Evolutionary conservation across 495 filamentous ascomycete species (phyloP).

Genomic region (Neurospora tetraspora): DNA sequence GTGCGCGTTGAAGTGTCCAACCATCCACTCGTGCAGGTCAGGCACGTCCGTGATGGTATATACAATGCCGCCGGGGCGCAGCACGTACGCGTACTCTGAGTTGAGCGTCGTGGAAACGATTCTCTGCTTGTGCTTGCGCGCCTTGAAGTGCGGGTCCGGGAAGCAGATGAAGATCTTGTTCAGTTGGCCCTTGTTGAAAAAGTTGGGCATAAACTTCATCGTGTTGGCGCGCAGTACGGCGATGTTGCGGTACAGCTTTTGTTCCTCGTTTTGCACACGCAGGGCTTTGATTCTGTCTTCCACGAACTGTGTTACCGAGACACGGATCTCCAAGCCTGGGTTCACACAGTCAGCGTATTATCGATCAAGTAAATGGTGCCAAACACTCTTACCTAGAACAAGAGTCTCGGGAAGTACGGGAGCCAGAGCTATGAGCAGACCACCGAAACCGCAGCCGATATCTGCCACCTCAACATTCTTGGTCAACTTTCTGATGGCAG

Average conservation of each 20-base stretch:
- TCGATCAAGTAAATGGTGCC: not conserved
- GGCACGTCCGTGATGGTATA: slow-evolving; percentile 98
- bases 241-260: slow-evolving; percentile 68
- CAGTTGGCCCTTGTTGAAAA: slow-evolving; percentile 70
- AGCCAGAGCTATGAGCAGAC: slow-evolving; percentile 76
- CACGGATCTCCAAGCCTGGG: slow-evolving; percentile 76
- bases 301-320: slow-evolving; percentile 79
- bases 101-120: slow-evolving; percentile 84
- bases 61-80: slow-evolving; percentile 71
- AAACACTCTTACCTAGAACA: slow-evolving; percentile 52
- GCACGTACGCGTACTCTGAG: slow-evolving; percentile 85
- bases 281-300: slow-evolving; percentile 76
- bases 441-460: slow-evolving; percentile 95
- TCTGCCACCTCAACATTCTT: slow-evolving; percentile 86
- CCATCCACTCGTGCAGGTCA: slow-evolving; percentile 89
- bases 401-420: slow-evolving; percentile 72
- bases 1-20: slow-evolving; percentile 67
- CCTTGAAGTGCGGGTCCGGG: slow-evolving; percentile 96
- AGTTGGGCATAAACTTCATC: slow-evolving; percentile 98
- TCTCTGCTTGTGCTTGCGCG: slow-evolving; percentile 89
- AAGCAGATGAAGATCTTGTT: slow-evolving; percentile 94
- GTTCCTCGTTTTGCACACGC: slow-evolving; percentile 51
- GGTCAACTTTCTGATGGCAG: slow-evolving; percentile 33
- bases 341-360: not conserved
- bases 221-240: slow-evolving; percentile 81